phyloP scores from a whole-genome alignment of 2,329 filamentous ascomycete genomes.

The Venturia oleaginea region DNA sequence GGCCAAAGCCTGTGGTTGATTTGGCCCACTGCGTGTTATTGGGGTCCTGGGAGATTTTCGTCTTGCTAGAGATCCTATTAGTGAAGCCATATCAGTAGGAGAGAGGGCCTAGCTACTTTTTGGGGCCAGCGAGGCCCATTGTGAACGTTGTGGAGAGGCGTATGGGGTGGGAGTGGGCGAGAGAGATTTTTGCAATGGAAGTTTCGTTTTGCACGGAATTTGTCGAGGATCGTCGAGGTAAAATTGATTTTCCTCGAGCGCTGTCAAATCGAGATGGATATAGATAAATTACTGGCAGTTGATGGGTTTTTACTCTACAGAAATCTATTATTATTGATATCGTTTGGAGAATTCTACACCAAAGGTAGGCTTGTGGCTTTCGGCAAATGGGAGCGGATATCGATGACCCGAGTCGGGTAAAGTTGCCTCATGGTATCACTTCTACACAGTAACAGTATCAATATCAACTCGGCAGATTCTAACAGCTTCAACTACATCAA shows the following conservation, averaged over 20 bases:
- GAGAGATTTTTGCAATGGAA: not conserved
- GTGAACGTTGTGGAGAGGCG: constrained; percentile 14
- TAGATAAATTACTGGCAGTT: not conserved
- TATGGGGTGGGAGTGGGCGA: not conserved
- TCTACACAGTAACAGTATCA: not conserved
- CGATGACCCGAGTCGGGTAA: not conserved
- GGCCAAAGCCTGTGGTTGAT: constrained; percentile 74
- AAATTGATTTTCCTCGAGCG: not conserved
- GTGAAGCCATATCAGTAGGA: constrained; percentile 19
- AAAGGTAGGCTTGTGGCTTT: not conserved
- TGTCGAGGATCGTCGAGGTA: not conserved
- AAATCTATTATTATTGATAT: too few relatives aligned
- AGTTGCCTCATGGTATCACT: not conserved
- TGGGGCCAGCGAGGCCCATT: constrained; percentile 62
- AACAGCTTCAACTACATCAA: not conserved
- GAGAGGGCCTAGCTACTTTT: constrained; percentile 44
- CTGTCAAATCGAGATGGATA: not conserved
- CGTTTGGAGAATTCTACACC: too few relatives aligned
- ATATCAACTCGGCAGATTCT: not conserved
- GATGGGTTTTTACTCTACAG: too few relatives aligned
- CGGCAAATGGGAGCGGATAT: not conserved
- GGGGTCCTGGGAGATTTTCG: constrained; percentile 79
- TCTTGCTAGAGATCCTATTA: constrained; percentile 21
- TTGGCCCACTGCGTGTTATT: constrained; percentile 93
- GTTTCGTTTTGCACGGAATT: not conserved